Evolutionary conservation across 768 basidiomycete genomes (phyloP).

Genomic region (Suillus clintonianus): DNA sequence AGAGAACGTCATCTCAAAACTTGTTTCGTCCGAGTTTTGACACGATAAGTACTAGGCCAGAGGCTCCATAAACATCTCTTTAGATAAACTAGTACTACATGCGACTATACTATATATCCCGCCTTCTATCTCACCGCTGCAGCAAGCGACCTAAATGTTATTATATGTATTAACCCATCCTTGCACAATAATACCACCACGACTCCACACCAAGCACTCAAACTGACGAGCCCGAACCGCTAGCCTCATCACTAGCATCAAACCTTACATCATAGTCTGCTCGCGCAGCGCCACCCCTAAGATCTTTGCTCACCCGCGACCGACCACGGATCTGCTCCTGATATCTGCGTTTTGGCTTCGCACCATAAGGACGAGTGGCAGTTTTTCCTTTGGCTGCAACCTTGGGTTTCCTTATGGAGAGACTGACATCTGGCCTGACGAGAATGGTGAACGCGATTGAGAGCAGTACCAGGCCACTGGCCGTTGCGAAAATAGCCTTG

Average conservation of each 20-base stretch:
- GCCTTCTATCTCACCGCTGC: not conserved
- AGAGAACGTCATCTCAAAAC: too few relatives aligned
- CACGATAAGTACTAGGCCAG: too few relatives aligned
- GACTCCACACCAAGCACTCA: not conserved
- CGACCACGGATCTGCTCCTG: conserved; percentile 25
- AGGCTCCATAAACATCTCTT: not conserved
- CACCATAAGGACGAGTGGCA: not conserved
- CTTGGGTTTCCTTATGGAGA: conserved; percentile 18
- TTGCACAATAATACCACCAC: not conserved
- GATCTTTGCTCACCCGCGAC: conserved; percentile 42
- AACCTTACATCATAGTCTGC: conserved; percentile 17
- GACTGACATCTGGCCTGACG: conserved; percentile 35
- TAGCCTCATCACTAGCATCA: conserved; percentile 10
- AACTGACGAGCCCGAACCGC: conserved; percentile 6
- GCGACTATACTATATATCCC: not conserved
- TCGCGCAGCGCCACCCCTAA: conserved; percentile 33
- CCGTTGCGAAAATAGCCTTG: conserved; percentile 66
- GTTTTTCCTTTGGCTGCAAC: conserved; percentile 8
- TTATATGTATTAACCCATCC: not conserved
- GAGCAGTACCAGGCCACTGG: conserved; percentile 54
- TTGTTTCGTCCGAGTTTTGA: too few relatives aligned
- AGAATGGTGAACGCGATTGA: conserved; percentile 49
- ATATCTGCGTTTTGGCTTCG: conserved; percentile 12
- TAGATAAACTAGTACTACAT: not conserved
- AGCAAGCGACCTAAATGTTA: not conserved